Evolutionary conservation across 2,329 filamentous ascomycete species (phyloP), one percentile per base, ranked within the genome.

Genomic region (Xylaria sp.): DNA sequence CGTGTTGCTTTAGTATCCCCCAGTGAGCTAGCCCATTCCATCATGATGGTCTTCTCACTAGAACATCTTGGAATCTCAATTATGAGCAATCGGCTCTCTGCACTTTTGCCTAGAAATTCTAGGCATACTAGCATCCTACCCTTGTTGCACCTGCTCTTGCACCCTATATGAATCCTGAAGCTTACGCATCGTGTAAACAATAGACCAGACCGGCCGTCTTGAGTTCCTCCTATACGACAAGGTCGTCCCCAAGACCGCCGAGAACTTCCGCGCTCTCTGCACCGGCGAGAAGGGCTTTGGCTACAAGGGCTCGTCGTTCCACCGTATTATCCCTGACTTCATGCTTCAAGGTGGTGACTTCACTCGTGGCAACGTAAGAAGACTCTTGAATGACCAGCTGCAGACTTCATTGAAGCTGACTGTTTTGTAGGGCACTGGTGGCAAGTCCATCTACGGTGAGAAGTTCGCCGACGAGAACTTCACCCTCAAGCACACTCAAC

Each of bases 271-370:
- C 76, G 89, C 90, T 81, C 92, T 96, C 79, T 94, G 92, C 91
- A 94, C 90, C 73, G 87, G 87, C 76, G 88, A 92, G 86, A 89
- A 93, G 85, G 93, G 92, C 80, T 91, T 92, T 82, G 93, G 93
- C 77, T 97, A 97, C 88, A 83, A 88, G 82, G 90, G 89, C 80
- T 96, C 93, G 77, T 87, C 88, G 75, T 97, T 97, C 91, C 94
- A 97, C 89, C 93, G 94, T 78, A 91, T 97, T 84, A 97, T 97
- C 84, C 92, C 92, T 76, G 83, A 93, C 68, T 97, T 97, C 89
- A 97, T 97, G 94, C 91, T 97, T 78, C 94, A 97, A 89, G 94
- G 94, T 82, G 94, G 94, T 88, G 94, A 97, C 88, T 97, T 97
- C 87, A 97, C 94, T 84, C 92, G 92, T 80, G 90, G 90, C 80